Evolutionary conservation across 2,329 filamentous ascomycete species (phyloP).

Genomic region (Phyllachora maydis): DNA sequence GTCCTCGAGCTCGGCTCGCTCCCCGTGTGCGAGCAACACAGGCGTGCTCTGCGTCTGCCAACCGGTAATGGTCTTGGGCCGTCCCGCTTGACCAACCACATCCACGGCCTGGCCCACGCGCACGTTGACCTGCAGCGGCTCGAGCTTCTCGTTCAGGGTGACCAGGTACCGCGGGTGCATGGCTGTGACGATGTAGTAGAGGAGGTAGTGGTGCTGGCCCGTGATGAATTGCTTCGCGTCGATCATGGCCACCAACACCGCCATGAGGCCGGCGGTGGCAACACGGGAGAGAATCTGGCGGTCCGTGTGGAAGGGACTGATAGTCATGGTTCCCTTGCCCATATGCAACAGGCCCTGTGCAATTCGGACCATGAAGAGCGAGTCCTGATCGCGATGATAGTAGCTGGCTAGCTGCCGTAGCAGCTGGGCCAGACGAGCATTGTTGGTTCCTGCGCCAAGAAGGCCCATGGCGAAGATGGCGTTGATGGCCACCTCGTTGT

Average conservation of each 20-base stretch:
- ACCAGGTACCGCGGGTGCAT: conserved; percentile 96
- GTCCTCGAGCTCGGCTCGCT: conserved; percentile 90
- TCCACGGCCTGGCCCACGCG: conserved; percentile 96
- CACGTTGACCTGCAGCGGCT: conserved; percentile 88
- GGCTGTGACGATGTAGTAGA: conserved; percentile 91
- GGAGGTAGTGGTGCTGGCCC: conserved; percentile 60
- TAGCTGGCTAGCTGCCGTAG: conserved; percentile 90
- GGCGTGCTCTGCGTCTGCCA: conserved; percentile 99
- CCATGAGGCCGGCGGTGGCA: conserved; percentile 69
- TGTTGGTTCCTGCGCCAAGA: conserved; percentile 91
- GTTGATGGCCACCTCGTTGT: conserved; percentile 94
- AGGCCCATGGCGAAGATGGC: conserved; percentile 99
- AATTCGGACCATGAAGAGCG: conserved; percentile 97
- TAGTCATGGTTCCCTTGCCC: conserved; percentile 92
- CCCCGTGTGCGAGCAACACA: conserved; percentile 80
- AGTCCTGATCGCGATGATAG: conserved; percentile 91
- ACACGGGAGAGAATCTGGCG: conserved; percentile 88
- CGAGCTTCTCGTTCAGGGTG: conserved; percentile 83
- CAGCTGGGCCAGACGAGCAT: conserved; percentile 84
- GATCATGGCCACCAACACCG: conserved; percentile 82
- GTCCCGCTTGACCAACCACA: conserved; percentile 88
- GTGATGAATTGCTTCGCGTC: conserved; percentile 76
- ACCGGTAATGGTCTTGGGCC: conserved; percentile 96
- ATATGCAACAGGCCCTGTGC: conserved; percentile 95
- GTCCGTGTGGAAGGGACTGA: conserved; percentile 99